Percentiles rank a stretch among this genome's conserved stretches.
phyloP scores from a whole-genome alignment of 306 rosid species.

The Glycine tomentella region DNA sequence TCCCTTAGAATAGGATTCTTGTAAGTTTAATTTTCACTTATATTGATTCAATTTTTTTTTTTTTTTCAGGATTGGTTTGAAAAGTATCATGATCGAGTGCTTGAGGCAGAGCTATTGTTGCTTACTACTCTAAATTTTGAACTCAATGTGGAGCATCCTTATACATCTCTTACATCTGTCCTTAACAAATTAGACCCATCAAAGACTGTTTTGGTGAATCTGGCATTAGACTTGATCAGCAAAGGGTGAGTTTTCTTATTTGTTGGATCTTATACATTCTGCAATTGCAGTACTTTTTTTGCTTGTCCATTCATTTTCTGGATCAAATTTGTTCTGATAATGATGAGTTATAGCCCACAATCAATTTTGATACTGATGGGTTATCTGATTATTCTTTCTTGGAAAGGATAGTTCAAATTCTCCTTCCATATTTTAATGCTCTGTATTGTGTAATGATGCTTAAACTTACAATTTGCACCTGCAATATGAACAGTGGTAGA shows the following conservation, averaged over 20 bases:
- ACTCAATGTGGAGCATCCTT: slow-evolving; percentile 79
- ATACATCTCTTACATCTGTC: slow-evolving; percentile 69
- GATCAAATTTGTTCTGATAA: slow-evolving; percentile 16
- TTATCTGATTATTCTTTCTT: too few relatives aligned
- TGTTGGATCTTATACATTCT: slow-evolving; percentile 1
- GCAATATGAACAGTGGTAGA: slow-evolving; percentile 51
- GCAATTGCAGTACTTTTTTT: slow-evolving; percentile 22
- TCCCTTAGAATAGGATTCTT: background rate
- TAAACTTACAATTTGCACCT: slow-evolving; percentile 48
- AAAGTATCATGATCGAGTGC: slow-evolving; percentile 75
- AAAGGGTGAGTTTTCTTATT: slow-evolving; percentile 73
- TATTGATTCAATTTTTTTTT: slow-evolving; percentile 40
- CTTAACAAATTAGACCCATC: slow-evolving; percentile 77
- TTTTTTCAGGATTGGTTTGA: slow-evolving; percentile 81
- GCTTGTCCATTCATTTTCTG: slow-evolving; percentile 27
- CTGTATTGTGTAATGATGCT: slow-evolving; percentile 38
- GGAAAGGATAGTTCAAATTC: slow-evolving; percentile 17
- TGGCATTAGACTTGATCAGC: slow-evolving; percentile 81
- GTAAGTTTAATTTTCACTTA: background rate
- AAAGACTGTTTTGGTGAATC: slow-evolving; percentile 68
- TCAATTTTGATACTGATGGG: too few relatives aligned
- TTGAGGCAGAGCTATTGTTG: slow-evolving; percentile 77
- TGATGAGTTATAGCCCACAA: slow-evolving; percentile 4
- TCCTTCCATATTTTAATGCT: slow-evolving; percentile 1
- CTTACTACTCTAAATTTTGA: slow-evolving; percentile 79